These are phyloP conservation scores for Herpotrichia juniperi DNA, from an alignment of 2,329 filamentous ascomycete genomes.

Conservation along the genomic window DNA sequence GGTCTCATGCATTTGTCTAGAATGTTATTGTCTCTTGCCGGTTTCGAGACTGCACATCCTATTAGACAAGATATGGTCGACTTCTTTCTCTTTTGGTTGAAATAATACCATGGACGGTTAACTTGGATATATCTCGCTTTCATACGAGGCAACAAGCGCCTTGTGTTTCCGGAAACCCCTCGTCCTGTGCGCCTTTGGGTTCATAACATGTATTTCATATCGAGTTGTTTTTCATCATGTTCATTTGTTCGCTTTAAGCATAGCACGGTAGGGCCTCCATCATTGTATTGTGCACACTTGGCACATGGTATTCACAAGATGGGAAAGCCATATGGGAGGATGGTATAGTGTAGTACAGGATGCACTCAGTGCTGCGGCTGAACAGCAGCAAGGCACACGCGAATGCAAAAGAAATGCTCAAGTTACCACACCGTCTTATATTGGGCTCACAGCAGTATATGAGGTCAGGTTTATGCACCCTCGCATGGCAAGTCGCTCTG, in stretches of 20 bases:
- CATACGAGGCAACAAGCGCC: slow-evolving; percentile 11
- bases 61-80: not conserved
- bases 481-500: too few species aligned
- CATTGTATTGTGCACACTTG: not conserved
- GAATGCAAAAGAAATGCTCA: not conserved
- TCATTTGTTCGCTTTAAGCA: slow-evolving; percentile 1
- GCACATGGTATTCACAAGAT: too few species aligned
- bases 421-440: too few species aligned
- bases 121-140: not conserved
- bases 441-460: too few species aligned
- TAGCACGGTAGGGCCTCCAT: not conserved
- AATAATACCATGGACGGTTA: slow-evolving; percentile 11
- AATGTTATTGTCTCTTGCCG: not conserved
- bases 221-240: not conserved
- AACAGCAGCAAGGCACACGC: not conserved
- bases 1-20: not conserved
- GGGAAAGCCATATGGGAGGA: not conserved
- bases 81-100: not conserved
- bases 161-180: slow-evolving; percentile 6
- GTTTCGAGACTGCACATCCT: too few species aligned
- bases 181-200: not conserved
- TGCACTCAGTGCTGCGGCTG: not conserved
- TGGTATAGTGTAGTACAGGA: not conserved
- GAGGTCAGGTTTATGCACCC: not conserved
- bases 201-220: not conserved